Percentiles rank a stretch among this genome's conserved stretches.
Conservation (phyloP, 768 basidiomycete species). For the Pisolithus albus region DNA sequence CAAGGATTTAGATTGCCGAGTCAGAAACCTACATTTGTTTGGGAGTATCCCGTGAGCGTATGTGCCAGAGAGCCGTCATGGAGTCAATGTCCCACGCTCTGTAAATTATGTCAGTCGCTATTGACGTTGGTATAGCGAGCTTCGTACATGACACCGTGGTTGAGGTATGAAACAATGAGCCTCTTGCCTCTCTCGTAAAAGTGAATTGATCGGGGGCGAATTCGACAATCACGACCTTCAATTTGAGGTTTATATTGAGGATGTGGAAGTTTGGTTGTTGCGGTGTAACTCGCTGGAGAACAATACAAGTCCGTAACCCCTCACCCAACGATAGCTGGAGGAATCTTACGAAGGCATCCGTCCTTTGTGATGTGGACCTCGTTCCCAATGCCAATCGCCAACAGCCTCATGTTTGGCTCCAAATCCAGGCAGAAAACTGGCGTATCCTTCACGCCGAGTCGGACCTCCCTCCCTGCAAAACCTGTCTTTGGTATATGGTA, state of each 20-base stretch:
- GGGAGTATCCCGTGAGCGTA: too few relatives aligned
- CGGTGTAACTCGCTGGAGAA: neutral
- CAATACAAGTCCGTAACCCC: neutral
- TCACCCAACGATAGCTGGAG: neutral
- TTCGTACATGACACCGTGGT: constrained; percentile 1
- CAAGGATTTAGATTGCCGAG: too few relatives aligned
- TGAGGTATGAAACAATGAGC: constrained; percentile 1
- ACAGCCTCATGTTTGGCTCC: neutral
- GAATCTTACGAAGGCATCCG: neutral
- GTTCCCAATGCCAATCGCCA: neutral
- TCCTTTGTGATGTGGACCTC: neutral
- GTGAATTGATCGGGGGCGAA: neutral
- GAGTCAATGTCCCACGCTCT: too few relatives aligned
- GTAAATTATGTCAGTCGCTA: neutral
- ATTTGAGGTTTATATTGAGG: too few relatives aligned
- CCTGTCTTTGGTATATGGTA: too few relatives aligned
- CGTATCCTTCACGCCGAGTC: neutral
- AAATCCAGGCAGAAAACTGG: neutral
- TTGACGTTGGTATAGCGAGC: neutral
- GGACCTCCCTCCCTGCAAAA: too few relatives aligned
- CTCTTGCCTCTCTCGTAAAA: neutral
- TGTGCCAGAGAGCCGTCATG: too few relatives aligned
- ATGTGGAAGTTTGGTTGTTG: too few relatives aligned
- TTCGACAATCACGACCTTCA: too few relatives aligned
- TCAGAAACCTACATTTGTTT: too few relatives aligned